Conservation (phyloP, 2,329 filamentous ascomycete genomes). For the Neurospora sp. region DNA sequence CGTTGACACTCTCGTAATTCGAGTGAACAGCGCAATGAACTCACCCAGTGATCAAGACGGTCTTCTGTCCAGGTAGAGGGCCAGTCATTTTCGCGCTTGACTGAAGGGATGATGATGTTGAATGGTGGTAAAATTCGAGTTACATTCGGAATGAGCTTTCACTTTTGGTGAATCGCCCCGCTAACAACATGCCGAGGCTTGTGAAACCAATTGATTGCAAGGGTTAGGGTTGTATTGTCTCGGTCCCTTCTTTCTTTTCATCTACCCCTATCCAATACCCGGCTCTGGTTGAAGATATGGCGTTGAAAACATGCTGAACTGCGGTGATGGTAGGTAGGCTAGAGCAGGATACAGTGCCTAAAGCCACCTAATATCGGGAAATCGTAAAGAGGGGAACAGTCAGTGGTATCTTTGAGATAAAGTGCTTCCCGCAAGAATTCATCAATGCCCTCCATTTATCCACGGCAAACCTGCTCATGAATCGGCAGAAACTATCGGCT, state of each 20-base stretch:
- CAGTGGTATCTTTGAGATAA: not conserved
- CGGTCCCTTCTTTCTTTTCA: not conserved
- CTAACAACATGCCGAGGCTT: not conserved
- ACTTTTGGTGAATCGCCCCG: not conserved
- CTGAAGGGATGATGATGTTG: not conserved
- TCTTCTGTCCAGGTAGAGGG: conserved; percentile 26
- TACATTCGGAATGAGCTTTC: not conserved
- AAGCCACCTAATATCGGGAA: not conserved
- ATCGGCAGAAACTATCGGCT: not conserved
- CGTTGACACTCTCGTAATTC: not conserved
- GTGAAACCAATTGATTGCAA: not conserved
- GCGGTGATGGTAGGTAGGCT: not conserved
- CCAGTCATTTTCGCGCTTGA: not conserved
- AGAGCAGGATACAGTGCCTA: too few relatives aligned
- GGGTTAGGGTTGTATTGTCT: not conserved
- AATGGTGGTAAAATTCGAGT: not conserved
- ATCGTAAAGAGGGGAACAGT: not conserved
- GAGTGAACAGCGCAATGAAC: conserved; percentile 3
- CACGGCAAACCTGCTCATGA: not conserved
- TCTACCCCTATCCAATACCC: not conserved
- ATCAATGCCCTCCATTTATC: not conserved
- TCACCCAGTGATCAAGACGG: conserved; percentile 42
- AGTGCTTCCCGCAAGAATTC: not conserved
- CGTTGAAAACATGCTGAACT: not conserved
- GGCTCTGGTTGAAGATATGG: not conserved